Base-by-base conservation (phyloP, 768 basidiomycete species). In the Termitomyces sp. region DNA sequence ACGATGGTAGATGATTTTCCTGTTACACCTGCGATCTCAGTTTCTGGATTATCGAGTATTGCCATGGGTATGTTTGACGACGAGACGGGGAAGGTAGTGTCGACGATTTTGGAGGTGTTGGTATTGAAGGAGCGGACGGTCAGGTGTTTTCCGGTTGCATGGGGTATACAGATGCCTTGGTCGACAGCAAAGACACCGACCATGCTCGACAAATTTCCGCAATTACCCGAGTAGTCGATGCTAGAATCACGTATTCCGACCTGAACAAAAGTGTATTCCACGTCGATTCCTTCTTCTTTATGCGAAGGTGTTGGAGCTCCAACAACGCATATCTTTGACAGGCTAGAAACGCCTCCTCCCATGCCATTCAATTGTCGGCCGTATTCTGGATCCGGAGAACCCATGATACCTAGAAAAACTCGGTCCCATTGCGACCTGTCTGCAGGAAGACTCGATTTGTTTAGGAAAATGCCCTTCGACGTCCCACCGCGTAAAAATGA, bases 331-430 rank as follows among this genome's bases (percentile, higher is more conserved):
- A 91, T 82, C 69, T 93, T 93, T 40, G 88, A 89, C 6, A 90
- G 78, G 60, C 86, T 89, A 15, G 86, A 88, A 9, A 89, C 74
- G 4, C 91, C 91, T 6, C 91, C 89, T 9, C 91, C 91, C 87
- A 92, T 89, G 11, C 91, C 91, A 65, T 93, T 86, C 14, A 92
- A 77, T 71, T 93, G 91, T 15, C 88, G 76, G 1, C 83, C 83
- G 65, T 89, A 74, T 58, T 81, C 75, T 2, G 85, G 78, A 67
- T 93, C 91, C 0, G 91, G 91, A 3, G 89, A 91, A n/a, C 90
- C 91, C 89, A 92, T 91, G 14, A 90, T 81, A 0, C 86, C 82
- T 9, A 87, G 79, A 65, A 91, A 87, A 52, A 90, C 84, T 37
- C 75, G 74, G 15, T 75, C 71, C 89, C 88, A 91, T 69, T 81